A percentile compares a stretch with the other conserved stretches of the same genome.
Evolutionary conservation across 169 alveolate genomes (phyloP).

Genomic region (Pseudocohnilembus persalinus): DNA sequence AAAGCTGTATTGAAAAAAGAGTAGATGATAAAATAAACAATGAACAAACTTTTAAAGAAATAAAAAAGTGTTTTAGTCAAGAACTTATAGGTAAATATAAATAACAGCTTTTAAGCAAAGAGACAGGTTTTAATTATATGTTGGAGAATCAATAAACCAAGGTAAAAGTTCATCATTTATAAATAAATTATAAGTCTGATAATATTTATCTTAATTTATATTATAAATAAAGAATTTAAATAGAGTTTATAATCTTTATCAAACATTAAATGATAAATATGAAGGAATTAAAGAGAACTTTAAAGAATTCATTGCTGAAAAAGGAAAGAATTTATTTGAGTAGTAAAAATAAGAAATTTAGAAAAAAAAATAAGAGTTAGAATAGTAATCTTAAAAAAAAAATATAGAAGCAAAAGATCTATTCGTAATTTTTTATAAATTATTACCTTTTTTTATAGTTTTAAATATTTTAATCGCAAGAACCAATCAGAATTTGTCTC

Average conservation of each 20-base stretch:
- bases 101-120: not conserved
- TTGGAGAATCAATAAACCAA: constrained; percentile 5
- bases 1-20: not conserved
- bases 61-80: not conserved
- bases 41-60: constrained; percentile 3
- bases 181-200: not conserved
- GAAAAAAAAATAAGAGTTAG: not conserved
- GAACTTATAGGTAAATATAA: constrained; percentile 15
- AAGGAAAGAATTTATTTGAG: not conserved
- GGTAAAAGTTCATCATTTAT: not conserved
- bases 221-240: not conserved
- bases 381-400: not conserved
- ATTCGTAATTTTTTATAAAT: too few species aligned
- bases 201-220: too few species aligned
- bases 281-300: constrained; percentile 6
- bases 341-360: not conserved
- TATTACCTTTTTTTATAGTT: too few species aligned
- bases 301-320: not conserved
- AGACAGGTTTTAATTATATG: constrained; percentile 17
- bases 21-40: not conserved
- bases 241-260: constrained; percentile 4
- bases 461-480: not conserved
- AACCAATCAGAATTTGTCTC: not conserved
- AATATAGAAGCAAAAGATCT: not conserved
- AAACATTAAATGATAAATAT: constrained; percentile 11